phyloP scores from a whole-genome alignment of 345 rosid species.

The Carallia brachiata region DNA sequence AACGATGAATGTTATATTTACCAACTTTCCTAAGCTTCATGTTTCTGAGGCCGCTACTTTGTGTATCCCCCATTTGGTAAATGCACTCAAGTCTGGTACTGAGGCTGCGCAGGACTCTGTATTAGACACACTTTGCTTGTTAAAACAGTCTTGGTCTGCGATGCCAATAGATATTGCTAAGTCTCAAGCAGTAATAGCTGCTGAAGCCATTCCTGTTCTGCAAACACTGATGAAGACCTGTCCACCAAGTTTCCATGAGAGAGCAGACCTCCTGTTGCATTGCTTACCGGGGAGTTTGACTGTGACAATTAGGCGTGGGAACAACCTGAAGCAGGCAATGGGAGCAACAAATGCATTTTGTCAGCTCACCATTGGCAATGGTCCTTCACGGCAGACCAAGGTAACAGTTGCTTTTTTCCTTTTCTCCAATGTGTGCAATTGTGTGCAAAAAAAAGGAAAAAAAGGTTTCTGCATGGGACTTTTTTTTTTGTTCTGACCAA shows the following conservation, averaged over 20 bases:
- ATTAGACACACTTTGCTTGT: conserved; percentile 69
- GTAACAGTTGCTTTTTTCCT: conserved; percentile 28
- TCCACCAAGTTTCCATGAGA: conserved; percentile 82
- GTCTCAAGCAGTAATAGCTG: conserved; percentile 79
- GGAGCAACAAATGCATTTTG: conserved; percentile 85
- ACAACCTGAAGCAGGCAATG: conserved; percentile 77
- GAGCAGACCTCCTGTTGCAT: conserved; percentile 77
- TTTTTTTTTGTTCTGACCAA: no score
- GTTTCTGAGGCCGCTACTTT: conserved; percentile 87
- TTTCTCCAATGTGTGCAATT: neutral
- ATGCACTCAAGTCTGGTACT: conserved; percentile 69
- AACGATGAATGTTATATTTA: conserved; percentile 71
- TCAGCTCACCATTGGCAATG: conserved; percentile 71
- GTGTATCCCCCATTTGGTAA: conserved; percentile 80
- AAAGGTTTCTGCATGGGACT: neutral
- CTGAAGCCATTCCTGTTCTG: conserved; percentile 80
- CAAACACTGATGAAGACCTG: conserved; percentile 81
- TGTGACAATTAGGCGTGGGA: conserved; percentile 75
- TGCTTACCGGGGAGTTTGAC: conserved; percentile 90
- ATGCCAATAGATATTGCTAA: conserved; percentile 73
- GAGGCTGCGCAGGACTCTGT: conserved; percentile 76
- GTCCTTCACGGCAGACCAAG: conserved; percentile 88
- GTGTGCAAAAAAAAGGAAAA: neutral
- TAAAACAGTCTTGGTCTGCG: conserved; percentile 77
- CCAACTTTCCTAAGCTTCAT: conserved; percentile 82